A percentile compares a stretch with the other conserved stretches of the same genome.
These are phyloP conservation scores for Venturia effusa DNA, from an alignment of 2,329 filamentous ascomycete genomes.

Conservation along the genomic window DNA sequence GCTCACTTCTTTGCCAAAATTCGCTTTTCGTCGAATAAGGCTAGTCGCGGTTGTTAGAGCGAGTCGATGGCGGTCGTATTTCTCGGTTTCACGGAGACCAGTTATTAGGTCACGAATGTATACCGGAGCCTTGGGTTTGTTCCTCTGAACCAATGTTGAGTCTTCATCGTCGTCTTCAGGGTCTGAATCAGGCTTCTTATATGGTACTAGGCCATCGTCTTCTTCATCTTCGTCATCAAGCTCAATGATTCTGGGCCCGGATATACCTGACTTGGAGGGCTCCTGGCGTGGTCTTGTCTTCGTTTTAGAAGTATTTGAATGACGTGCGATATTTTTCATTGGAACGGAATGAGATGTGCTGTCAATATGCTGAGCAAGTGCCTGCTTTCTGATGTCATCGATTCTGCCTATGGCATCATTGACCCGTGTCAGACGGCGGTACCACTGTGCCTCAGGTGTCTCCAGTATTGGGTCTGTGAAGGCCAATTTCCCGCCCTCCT, in stretches of 20 bases:
- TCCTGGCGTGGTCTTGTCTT: not conserved
- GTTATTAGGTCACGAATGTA: slow-evolving; percentile 68
- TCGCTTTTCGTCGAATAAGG: slow-evolving; percentile 78
- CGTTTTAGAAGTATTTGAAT: not conserved
- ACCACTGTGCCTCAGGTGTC: slow-evolving; percentile 62
- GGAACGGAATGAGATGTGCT: not conserved
- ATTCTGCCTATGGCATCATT: slow-evolving; percentile 53
- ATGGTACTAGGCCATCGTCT: slow-evolving; percentile 59
- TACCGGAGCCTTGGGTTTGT: slow-evolving; percentile 76
- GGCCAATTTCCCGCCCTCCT: slow-evolving; percentile 59
- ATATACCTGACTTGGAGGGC: slow-evolving; percentile 11
- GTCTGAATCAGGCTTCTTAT: slow-evolving; percentile 80
- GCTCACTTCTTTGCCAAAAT: slow-evolving; percentile 77
- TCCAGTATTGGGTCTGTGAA: slow-evolving; percentile 76
- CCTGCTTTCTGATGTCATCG: slow-evolving; percentile 23
- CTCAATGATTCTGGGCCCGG: slow-evolving; percentile 37
- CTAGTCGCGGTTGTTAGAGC: slow-evolving; percentile 65
- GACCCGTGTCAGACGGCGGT: slow-evolving; percentile 53
- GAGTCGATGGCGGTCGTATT: slow-evolving; percentile 73
- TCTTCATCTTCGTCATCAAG: slow-evolving; percentile 42
- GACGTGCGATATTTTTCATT: not conserved
- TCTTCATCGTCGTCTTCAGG: slow-evolving; percentile 89
- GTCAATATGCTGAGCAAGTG: not conserved
- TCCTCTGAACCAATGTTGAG: slow-evolving; percentile 70
- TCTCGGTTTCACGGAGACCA: slow-evolving; percentile 70